Evolutionary conservation across 1,284 basidiomycete species (phyloP), one percentile per base, ranked within the genome.

Genomic region (Macrocystidia cucumis): DNA sequence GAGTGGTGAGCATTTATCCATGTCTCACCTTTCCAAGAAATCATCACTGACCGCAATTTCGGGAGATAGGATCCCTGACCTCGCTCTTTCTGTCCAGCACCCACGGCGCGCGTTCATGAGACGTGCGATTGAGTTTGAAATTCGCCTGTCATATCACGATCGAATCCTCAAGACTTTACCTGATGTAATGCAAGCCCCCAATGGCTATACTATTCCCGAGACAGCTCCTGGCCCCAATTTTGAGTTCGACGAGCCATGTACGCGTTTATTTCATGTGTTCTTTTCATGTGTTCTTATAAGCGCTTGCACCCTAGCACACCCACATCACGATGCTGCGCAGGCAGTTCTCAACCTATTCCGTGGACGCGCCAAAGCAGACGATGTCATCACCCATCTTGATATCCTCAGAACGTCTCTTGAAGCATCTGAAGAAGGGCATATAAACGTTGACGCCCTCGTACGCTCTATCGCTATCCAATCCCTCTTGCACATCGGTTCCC

Each of bases 121-220:
- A n/a, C 71, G 89, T 8, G 79, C 90, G 1, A 65, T 95, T 16
- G 92, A 97, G 54, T 74, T 90, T 34, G 96, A 98, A 59, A 78
- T 95, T 27, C 78, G 96, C 4, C 59, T 98, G 39, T 83, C 91
- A 8, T 99, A 98, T 59, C 88, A 88, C 55, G 95, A 99, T 45
- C 80, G 96, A 5, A 84, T 99, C 43, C 65, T 86, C 38, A 87
- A 90, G 54, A 95, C 88, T 1, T 67, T 99, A 0, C 95, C 95
- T 0, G 78, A 84, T 42, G 61, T 72, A 5, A 90, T 93, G 76
- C 78, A 81, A 48, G 61, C 63, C 12, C 65, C 75, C 2, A 78
- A 81, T 32, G 72, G 72, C 2, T 67, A 65, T 9, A 74, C 85
- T 7, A 75, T 97, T 40, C 60, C 83, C 0, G 66, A 70, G 16